Evolutionary conservation across 176 grass and related monocot species (phyloP).

Genomic region (Paspalum vaginatum): DNA sequence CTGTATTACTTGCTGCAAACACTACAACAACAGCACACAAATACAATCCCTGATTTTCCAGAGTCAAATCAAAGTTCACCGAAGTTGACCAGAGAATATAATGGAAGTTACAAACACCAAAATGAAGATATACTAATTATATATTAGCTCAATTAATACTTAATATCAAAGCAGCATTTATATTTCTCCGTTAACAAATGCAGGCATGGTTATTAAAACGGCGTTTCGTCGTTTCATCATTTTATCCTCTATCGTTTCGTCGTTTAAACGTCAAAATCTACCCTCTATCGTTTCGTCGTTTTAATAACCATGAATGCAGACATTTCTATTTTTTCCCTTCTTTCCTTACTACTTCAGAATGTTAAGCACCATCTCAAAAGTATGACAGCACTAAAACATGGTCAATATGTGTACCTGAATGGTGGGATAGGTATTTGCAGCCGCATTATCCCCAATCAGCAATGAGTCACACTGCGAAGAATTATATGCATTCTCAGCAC

Average conservation of each 20-base stretch:
- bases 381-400: constrained; percentile 1
- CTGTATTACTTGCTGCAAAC: not conserved
- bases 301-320: no score
- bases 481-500: constrained; percentile 80
- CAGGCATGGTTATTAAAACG: no score
- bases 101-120: not conserved
- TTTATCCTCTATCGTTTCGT: no score
- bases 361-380: constrained; percentile 2
- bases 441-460: constrained; percentile 93
- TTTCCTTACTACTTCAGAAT: not conserved
- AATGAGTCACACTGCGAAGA: constrained; percentile 98
- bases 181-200: not conserved
- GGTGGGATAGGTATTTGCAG: constrained; percentile 93
- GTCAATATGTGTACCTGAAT: constrained; percentile 62
- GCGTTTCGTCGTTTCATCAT: no score
- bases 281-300: no score
- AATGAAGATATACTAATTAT: not conserved
- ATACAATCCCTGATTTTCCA: not conserved
- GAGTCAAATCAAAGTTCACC: not conserved
- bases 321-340: not conserved
- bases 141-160: no score
- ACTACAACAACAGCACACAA: not conserved
- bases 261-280: no score
- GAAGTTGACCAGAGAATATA: constrained; percentile 11
- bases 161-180: constrained; percentile 4